Percentiles rank a stretch among this genome's conserved stretches.
These are phyloP conservation scores for Exophiala bonariae DNA, from an alignment of 2,329 filamentous ascomycete genomes.

Conservation along the genomic window DNA sequence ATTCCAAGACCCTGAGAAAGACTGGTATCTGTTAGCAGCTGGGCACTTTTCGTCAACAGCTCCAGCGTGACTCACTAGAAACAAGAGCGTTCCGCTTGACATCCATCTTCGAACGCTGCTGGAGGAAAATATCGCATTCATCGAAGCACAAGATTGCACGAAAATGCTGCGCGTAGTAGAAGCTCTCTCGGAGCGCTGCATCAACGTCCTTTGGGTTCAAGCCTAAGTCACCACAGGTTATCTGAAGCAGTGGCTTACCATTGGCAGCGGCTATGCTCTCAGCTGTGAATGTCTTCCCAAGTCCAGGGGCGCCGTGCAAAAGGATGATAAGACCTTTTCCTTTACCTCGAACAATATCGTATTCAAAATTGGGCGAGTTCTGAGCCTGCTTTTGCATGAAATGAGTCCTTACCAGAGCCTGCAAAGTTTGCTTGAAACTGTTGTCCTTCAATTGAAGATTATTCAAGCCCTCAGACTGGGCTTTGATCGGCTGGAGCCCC, in stretches of 20 bases:
- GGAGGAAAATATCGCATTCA: slow-evolving; percentile 5
- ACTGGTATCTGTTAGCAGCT: neutral
- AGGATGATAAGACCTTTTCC: slow-evolving; percentile 47
- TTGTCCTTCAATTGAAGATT: slow-evolving; percentile 13
- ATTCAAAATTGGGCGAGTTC: slow-evolving; percentile 5
- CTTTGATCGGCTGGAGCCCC: slow-evolving; percentile 8
- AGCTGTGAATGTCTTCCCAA: slow-evolving; percentile 55
- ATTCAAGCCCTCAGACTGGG: slow-evolving; percentile 9
- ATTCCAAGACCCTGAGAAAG: slow-evolving; percentile 14
- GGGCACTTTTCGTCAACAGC: neutral
- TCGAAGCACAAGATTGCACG: slow-evolving; percentile 25
- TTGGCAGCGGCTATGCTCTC: slow-evolving; percentile 28
- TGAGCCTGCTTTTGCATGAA: slow-evolving; percentile 10
- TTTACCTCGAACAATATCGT: slow-evolving; percentile 10
- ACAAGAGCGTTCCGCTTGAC: slow-evolving; percentile 26
- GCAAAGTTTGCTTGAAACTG: slow-evolving; percentile 13
- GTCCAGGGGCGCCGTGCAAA: slow-evolving; percentile 51
- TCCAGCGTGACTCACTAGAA: neutral
- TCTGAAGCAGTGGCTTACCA: slow-evolving; percentile 47
- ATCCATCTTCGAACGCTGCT: slow-evolving; percentile 13
- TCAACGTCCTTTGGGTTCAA: slow-evolving; percentile 45
- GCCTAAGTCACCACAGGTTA: slow-evolving; percentile 53
- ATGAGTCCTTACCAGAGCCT: slow-evolving; percentile 16
- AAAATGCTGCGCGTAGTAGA: slow-evolving; percentile 43
- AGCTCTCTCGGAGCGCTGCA: slow-evolving; percentile 42